phyloP scores from a whole-genome alignment of 768 basidiomycete species.

The Asterophora lycoperdoides region DNA sequence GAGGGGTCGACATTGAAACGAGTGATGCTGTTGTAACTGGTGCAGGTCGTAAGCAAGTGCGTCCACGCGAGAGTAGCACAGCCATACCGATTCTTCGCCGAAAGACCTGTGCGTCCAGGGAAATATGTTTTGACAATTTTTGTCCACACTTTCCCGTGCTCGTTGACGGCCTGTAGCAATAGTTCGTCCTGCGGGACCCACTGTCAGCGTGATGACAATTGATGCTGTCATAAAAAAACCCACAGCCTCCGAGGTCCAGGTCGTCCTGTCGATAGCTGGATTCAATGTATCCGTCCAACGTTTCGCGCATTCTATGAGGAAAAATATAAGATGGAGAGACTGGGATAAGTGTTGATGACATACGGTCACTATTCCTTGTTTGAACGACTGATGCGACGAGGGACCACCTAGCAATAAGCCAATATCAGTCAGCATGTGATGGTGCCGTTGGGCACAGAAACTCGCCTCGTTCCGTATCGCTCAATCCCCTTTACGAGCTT shows the following conservation, averaged over 20 bases:
- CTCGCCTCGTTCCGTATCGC: constrained; percentile 51
- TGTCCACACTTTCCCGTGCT: constrained; percentile 58
- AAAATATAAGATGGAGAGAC: constrained; percentile 8
- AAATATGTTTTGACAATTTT: constrained; percentile 61
- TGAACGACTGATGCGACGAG: constrained; percentile 54
- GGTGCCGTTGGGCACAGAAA: not conserved
- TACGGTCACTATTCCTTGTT: constrained; percentile 57
- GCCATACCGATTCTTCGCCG: constrained; percentile 54
- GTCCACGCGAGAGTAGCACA: not conserved
- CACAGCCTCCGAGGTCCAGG: constrained; percentile 55
- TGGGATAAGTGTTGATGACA: constrained; percentile 19
- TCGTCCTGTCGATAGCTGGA: constrained; percentile 55
- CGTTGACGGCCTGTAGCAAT: constrained; percentile 50
- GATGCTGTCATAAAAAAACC: constrained; percentile 13
- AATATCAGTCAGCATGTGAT: constrained; percentile 4
- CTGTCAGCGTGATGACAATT: constrained; percentile 7
- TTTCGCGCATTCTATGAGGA: constrained; percentile 49
- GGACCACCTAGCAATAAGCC: constrained; percentile 40
- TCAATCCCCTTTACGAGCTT: constrained; percentile 53
- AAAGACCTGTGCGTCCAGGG: constrained; percentile 54
- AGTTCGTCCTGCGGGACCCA: constrained; percentile 40
- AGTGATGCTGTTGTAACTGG: constrained; percentile 51
- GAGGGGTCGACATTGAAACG: constrained; percentile 40
- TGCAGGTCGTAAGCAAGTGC: not conserved
- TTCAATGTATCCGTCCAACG: constrained; percentile 61